Percentiles rank a stretch among this genome's conserved stretches.
phyloP scores from a whole-genome alignment of 495 filamentous ascomycete genomes.

The Penicillium argentinense region DNA sequence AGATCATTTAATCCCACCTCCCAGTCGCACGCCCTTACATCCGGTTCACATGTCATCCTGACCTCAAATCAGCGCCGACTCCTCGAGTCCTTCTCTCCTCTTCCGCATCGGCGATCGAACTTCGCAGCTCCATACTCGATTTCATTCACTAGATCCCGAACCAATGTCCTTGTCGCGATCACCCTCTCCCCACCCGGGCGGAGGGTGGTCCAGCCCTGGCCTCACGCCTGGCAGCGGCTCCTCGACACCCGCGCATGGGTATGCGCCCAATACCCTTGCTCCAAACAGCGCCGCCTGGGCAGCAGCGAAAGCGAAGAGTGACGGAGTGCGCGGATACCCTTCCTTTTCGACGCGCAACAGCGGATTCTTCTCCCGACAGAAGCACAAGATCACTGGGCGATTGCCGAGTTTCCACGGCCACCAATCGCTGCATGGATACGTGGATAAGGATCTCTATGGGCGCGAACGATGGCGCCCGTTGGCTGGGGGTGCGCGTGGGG shows the following conservation, averaged over 20 bases:
- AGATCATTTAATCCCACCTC: constrained; percentile 8
- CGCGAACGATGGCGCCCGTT: constrained; percentile 37
- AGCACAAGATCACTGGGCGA: constrained; percentile 68
- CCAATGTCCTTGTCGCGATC: constrained; percentile 83
- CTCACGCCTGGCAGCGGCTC: constrained; percentile 68
- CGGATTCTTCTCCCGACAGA: constrained; percentile 80
- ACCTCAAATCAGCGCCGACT: constrained; percentile 13
- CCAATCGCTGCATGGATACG: constrained; percentile 45
- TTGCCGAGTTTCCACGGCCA: constrained; percentile 64
- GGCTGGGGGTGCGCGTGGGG: constrained; percentile 19
- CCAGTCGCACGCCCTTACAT: not conserved
- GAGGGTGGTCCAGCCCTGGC: constrained; percentile 86
- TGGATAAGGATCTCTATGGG: constrained; percentile 76
- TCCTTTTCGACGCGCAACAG: constrained; percentile 78
- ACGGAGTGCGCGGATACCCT: constrained; percentile 72
- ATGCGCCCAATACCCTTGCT: constrained; percentile 31
- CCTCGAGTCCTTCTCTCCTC: not conserved
- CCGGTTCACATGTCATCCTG: constrained; percentile 15
- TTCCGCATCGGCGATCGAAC: not conserved
- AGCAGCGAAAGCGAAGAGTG: constrained; percentile 71
- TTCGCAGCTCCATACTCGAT: not conserved
- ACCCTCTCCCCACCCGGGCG: constrained; percentile 75
- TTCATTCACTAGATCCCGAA: not conserved
- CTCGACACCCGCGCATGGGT: constrained; percentile 59
- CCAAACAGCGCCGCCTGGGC: constrained; percentile 78